These are phyloP conservation scores for Coemansia sp. DNA, from an alignment of 192 early-diverging fungal genomes.

Conservation along the genomic window DNA sequence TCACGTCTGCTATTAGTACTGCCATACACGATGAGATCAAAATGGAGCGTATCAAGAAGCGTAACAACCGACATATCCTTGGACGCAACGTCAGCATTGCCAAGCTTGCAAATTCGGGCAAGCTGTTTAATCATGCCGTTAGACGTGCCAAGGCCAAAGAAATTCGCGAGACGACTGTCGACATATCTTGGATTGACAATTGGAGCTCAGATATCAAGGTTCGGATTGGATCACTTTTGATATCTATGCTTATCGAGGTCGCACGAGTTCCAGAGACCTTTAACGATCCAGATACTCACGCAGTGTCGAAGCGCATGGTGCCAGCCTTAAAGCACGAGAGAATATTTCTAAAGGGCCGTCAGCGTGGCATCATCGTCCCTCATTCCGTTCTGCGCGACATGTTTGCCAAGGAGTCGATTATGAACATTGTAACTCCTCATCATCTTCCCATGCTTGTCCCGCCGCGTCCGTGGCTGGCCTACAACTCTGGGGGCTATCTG, in stretches of 20 bases:
- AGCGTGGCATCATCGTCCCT: slow-evolving; percentile 72
- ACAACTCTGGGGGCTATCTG: slow-evolving; percentile 83
- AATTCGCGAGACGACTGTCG: slow-evolving; percentile 24
- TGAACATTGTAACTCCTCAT: slow-evolving; percentile 66
- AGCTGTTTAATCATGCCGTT: slow-evolving; percentile 79
- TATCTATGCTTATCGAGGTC: slow-evolving; percentile 66
- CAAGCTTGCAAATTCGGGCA: slow-evolving; percentile 71
- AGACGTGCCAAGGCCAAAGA: slow-evolving; percentile 67
- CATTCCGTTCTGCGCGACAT: slow-evolving; percentile 69
- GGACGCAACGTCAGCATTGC: slow-evolving; percentile 59
- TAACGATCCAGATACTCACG: slow-evolving; percentile 59
- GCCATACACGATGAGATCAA: slow-evolving; percentile 84
- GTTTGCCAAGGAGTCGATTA: slow-evolving; percentile 61
- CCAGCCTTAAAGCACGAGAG: slow-evolving; percentile 81
- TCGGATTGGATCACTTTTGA: slow-evolving; percentile 61
- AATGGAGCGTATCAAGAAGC: slow-evolving; percentile 72
- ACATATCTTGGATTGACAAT: slow-evolving; percentile 63
- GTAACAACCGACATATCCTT: slow-evolving; percentile 62
- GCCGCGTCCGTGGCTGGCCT: slow-evolving; percentile 88
- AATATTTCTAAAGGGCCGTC: slow-evolving; percentile 61
- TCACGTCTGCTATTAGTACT: slow-evolving; percentile 60
- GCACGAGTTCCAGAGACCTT: slow-evolving; percentile 67
- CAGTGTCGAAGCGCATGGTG: slow-evolving; percentile 60
- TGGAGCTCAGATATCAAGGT: slow-evolving; percentile 66
- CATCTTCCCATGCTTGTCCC: slow-evolving; percentile 92